Percentiles rank a stretch among this genome's conserved stretches.
Evolutionary conservation across 2,329 filamentous ascomycete species (phyloP).

Genomic region (Cadophora sp.): DNA sequence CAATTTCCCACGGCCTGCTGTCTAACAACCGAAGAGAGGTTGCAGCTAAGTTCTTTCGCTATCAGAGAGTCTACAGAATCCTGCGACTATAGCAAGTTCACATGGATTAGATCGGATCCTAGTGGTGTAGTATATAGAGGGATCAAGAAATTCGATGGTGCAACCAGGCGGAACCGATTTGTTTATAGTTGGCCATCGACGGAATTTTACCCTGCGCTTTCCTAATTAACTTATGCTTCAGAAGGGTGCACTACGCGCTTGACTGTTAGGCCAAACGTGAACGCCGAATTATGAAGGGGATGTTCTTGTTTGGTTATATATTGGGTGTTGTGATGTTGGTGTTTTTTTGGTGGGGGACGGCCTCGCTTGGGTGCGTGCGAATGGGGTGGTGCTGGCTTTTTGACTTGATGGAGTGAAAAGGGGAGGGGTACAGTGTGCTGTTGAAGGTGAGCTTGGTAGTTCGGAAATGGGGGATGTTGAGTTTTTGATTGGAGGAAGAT

Average conservation of each 20-base stretch:
- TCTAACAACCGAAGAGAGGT: too few relatives aligned
- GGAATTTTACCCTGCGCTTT: slow-evolving; percentile 3
- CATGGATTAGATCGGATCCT: too few relatives aligned
- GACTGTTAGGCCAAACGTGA: not conserved
- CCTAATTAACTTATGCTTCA: slow-evolving; percentile 3
- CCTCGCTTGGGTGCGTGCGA: not conserved
- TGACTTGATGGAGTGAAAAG: not conserved
- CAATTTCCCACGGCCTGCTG: too few relatives aligned
- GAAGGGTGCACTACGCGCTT: not conserved
- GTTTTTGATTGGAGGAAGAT: too few relatives aligned
- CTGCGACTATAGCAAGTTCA: too few relatives aligned
- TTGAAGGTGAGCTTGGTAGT: not conserved
- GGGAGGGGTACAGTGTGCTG: not conserved
- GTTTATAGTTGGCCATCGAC: slow-evolving; percentile 2
- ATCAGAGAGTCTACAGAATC: too few relatives aligned
- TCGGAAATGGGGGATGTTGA: too few relatives aligned
- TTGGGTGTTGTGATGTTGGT: not conserved
- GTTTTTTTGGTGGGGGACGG: not conserved
- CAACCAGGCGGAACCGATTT: slow-evolving; percentile 1
- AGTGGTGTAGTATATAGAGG: too few relatives aligned
- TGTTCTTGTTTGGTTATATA: not conserved
- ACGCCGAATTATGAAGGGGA: not conserved
- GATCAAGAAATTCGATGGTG: too few relatives aligned
- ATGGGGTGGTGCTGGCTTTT: not conserved
- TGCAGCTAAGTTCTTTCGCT: too few relatives aligned